Conservation (phyloP, 495 filamentous ascomycete species). For the Xylaria grammica region DNA sequence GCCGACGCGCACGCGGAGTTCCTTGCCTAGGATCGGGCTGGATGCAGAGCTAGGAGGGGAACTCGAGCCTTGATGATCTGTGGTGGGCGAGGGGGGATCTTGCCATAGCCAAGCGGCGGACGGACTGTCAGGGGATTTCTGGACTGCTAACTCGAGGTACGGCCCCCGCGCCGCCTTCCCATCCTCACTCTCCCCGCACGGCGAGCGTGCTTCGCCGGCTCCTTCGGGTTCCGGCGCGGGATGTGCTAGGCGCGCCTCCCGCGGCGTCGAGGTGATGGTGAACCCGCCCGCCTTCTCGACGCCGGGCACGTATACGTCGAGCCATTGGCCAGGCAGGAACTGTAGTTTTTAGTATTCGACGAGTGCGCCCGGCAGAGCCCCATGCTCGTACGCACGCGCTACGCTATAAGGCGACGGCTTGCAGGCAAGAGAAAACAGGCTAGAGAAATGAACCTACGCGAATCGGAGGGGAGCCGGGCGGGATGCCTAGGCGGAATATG, state of each 20-base stretch:
- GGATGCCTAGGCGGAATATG: slow-evolving; percentile 44
- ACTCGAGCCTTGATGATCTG: no score
- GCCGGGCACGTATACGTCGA: slow-evolving; percentile 77
- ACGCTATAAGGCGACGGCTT: no score
- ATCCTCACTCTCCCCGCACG: not conserved
- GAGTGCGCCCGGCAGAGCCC: no score
- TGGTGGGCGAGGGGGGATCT: slow-evolving; percentile 38
- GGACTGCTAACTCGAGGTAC: slow-evolving; percentile 77
- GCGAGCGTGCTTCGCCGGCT: slow-evolving; percentile 13
- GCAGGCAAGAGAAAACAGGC: not conserved
- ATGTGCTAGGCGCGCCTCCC: slow-evolving; percentile 41
- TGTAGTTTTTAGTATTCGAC: slow-evolving; percentile 34
- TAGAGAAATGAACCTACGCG: slow-evolving; percentile 25
- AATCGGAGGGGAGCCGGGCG: slow-evolving; percentile 28
- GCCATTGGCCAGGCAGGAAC: slow-evolving; percentile 90
- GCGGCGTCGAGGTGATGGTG: slow-evolving; percentile 82
- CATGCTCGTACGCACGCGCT: no score
- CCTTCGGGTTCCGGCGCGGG: slow-evolving; percentile 27
- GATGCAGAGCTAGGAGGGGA: slow-evolving; percentile 18
- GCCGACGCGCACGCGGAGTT: slow-evolving; percentile 72
- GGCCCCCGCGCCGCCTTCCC: not conserved
- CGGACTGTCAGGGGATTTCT: slow-evolving; percentile 67
- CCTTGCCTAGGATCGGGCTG: slow-evolving; percentile 59
- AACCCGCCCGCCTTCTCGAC: slow-evolving; percentile 77
- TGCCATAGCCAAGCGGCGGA: slow-evolving; percentile 80